Conservation (phyloP, 2,329 filamentous ascomycete species). For the Pestalotiopsis sp. region DNA sequence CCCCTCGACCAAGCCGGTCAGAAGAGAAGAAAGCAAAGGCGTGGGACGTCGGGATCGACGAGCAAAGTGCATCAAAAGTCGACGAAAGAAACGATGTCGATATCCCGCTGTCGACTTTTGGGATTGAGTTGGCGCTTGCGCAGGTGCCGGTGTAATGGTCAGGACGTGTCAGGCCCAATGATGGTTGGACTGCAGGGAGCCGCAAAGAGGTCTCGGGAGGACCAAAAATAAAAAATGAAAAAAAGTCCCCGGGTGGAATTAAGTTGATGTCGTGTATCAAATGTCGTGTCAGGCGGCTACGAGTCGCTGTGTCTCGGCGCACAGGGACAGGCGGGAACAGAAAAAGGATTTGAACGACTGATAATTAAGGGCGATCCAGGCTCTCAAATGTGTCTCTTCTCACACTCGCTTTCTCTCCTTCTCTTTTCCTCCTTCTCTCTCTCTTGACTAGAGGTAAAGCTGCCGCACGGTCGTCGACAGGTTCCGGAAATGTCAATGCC, state of each 20-base stretch:
- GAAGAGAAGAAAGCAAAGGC: background rate
- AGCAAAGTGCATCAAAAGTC: no score
- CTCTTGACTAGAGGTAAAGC: no score
- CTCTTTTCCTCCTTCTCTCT: no score
- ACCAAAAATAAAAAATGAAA: background rate
- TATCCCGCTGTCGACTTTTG: background rate
- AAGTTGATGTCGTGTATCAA: slow-evolving; percentile 10
- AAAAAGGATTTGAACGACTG: background rate
- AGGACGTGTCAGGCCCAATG: background rate
- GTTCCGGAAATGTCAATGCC: background rate
- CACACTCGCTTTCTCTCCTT: no score
- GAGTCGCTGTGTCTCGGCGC: background rate
- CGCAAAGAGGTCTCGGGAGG: background rate
- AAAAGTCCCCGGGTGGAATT: background rate
- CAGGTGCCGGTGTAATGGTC: background rate
- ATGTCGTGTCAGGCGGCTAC: slow-evolving; percentile 2
- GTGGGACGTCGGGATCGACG: background rate
- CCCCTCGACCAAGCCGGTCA: background rate
- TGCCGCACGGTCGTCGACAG: background rate
- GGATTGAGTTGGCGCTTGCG: slow-evolving; percentile 8
- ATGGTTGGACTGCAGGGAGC: background rate
- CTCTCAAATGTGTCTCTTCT: background rate
- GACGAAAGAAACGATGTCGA: background rate
- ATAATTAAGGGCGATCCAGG: slow-evolving; percentile 3
- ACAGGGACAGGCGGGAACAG: background rate